Base-by-base conservation (phyloP, 2,329 filamentous ascomycete genomes). In the Amylocarpus encephaloides region DNA sequence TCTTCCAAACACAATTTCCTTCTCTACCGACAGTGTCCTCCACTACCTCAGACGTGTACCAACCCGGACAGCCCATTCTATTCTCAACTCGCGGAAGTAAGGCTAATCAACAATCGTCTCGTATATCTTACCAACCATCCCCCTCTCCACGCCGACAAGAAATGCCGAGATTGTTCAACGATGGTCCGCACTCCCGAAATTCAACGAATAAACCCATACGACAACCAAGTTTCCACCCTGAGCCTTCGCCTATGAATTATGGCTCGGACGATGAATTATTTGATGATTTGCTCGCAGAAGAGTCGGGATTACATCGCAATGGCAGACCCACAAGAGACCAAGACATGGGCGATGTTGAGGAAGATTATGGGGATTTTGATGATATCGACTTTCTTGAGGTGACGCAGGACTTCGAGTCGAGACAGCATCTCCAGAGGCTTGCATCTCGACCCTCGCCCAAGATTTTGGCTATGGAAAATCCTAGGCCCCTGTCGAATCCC, bases 321-420 rank as follows among this genome's bases (percentile, higher is more conserved):
- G 43, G 54, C 9, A 40, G 22, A 33, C 19, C 36, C 26, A 12
- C 15, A 43, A 39, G 5, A 18, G 26, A 51, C 32, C 45, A 57
- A n/a, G 30, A 41, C 26, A 16, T 34, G 7, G 46, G 49, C 1
- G 48, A 52, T 29, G 35, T 48, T 15, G 51, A 53, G 1, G 60
- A 61, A 36, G 54, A 60, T 35, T 60, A 58, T 45, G 59, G 57
- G n/a, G 52, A 53, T 35, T 56, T 60, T 15, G 66, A 68, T 42
- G 67, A 68, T 26, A 59, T 64, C 50, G 63, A 62, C 13, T 66
- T 74, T 54, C 62, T 73, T 19, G 65, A 74, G 47, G 59, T 71
- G 38, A 68, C 71, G 9, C 66, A 69, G 36, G 67, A 71, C 45
- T 61, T 72, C 36, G 71, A 74, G 48, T 68, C 68, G 30, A 56